Conservation (phyloP, 164 flowering plant genomes). For the Dillenia suffruticosa region DNA sequence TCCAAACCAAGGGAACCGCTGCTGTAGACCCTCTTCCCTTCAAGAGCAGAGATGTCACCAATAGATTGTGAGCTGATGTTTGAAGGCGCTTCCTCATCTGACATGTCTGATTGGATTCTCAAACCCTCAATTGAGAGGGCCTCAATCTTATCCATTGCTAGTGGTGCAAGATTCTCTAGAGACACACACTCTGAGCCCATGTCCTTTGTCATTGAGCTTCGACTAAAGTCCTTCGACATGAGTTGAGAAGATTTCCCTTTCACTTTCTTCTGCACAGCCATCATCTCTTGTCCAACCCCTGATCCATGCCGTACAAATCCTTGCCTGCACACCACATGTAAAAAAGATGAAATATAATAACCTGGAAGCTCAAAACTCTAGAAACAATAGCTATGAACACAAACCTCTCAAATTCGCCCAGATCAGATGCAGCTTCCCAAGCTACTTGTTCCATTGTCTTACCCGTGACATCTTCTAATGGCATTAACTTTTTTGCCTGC, state of each 20-base stretch:
- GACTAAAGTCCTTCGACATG: constrained; percentile 16
- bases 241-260: constrained; percentile 27
- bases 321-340: constrained; percentile 23
- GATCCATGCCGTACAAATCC: constrained; percentile 34
- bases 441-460: constrained; percentile 83
- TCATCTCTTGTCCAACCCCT: constrained; percentile 23
- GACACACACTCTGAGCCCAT: constrained; percentile 62
- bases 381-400: constrained; percentile 8
- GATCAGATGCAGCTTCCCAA: constrained; percentile 58
- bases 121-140: constrained; percentile 91
- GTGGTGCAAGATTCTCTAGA: constrained; percentile 86
- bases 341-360: constrained; percentile 4
- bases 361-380: not conserved
- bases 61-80: constrained; percentile 58
- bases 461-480: constrained; percentile 89
- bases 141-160: constrained; percentile 93
- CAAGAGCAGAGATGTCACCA: constrained; percentile 63
- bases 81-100: constrained; percentile 72
- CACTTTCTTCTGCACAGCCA: constrained; percentile 19
- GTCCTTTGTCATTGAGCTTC: constrained; percentile 24
- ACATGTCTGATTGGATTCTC: constrained; percentile 89
- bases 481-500: constrained; percentile 91
- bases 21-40: constrained; percentile 42
- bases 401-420: constrained; percentile 67
- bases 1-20: constrained; percentile 70